These are phyloP conservation scores for Psilocybe tampanensis DNA, from an alignment of 768 basidiomycete species.

Conservation along the genomic window DNA sequence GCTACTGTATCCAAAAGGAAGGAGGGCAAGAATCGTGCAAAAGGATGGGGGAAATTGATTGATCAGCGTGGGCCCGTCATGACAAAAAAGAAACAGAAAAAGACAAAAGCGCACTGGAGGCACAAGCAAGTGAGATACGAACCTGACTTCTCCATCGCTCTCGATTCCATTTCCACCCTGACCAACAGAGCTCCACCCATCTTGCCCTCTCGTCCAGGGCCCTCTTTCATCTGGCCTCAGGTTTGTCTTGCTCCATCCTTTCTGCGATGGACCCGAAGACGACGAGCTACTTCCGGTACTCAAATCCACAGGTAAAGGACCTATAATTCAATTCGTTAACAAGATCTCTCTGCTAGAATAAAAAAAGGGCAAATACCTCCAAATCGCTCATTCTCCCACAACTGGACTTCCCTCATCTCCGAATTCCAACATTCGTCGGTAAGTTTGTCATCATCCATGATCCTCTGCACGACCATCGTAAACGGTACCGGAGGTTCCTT, in stretches of 20 bases:
- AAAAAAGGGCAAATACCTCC: conserved; percentile 18
- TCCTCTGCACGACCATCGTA: conserved; percentile 33
- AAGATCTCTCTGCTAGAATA: no score
- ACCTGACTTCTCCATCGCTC: conserved; percentile 65
- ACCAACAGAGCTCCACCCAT: conserved; percentile 68
- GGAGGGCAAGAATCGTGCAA: neutral
- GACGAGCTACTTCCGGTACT: neutral
- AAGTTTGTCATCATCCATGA: conserved; percentile 68
- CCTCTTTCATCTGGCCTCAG: conserved; percentile 48
- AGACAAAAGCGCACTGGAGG: neutral
- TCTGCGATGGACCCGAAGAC: conserved; percentile 9
- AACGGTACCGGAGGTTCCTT: conserved; percentile 13
- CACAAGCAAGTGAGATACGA: conserved; percentile 27
- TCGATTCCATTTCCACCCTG: conserved; percentile 42
- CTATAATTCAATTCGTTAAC: no score
- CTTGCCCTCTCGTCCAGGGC: conserved; percentile 72
- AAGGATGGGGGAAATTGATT: neutral
- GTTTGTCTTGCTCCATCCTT: conserved; percentile 47
- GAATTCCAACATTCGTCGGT: conserved; percentile 65
- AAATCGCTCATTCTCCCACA: conserved; percentile 84
- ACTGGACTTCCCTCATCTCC: conserved; percentile 67
- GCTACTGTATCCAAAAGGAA: conserved; percentile 47
- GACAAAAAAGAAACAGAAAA: neutral
- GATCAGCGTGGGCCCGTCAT: neutral
- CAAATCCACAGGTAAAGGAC: conserved; percentile 9